Conservation (phyloP, 164 flowering plant genomes). For the Tetracentron sinense region DNA sequence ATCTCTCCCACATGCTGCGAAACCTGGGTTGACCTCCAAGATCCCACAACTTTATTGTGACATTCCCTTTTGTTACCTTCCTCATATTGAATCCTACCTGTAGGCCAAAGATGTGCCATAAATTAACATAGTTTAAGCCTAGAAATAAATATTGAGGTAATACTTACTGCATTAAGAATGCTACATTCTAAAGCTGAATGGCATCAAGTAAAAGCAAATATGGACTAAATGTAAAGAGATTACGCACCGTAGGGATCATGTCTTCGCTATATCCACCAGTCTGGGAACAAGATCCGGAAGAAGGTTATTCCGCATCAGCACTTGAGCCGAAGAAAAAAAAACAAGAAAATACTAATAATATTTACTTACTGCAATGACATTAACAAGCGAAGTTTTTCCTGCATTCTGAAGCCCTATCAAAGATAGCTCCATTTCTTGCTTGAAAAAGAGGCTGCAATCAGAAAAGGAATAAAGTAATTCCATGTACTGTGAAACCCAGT, state of each 20-base stretch:
- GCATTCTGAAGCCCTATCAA: slow-evolving; percentile 95
- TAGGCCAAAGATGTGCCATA: not conserved
- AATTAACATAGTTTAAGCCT: not conserved
- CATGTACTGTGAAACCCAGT: not conserved
- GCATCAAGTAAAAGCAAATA: not conserved
- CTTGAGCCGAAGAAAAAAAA: not conserved
- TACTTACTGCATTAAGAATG: not conserved
- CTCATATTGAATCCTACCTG: slow-evolving; percentile 98
- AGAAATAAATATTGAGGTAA: not conserved
- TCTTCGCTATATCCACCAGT: slow-evolving; percentile 98
- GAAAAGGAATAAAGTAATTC: not conserved
- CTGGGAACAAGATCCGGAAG: slow-evolving; percentile 30
- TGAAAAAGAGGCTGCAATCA: slow-evolving; percentile 78
- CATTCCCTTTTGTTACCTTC: slow-evolving; percentile 95
- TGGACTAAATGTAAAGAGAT: not conserved
- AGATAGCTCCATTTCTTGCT: slow-evolving; percentile 97
- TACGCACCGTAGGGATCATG: slow-evolving; percentile 94
- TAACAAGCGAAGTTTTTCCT: slow-evolving; percentile 94
- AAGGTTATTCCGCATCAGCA: not conserved
- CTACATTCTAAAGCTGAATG: not conserved
- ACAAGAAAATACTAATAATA: not conserved
- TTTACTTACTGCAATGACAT: slow-evolving; percentile 83
- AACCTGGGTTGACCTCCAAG: slow-evolving; percentile 99
- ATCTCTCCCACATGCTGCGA: slow-evolving; percentile 99
- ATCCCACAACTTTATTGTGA: slow-evolving; percentile 96